A percentile compares a stretch with the other conserved stretches of the same genome.
phyloP scores from a whole-genome alignment of 1,284 basidiomycete genomes.

The Ustilago loliicola region DNA sequence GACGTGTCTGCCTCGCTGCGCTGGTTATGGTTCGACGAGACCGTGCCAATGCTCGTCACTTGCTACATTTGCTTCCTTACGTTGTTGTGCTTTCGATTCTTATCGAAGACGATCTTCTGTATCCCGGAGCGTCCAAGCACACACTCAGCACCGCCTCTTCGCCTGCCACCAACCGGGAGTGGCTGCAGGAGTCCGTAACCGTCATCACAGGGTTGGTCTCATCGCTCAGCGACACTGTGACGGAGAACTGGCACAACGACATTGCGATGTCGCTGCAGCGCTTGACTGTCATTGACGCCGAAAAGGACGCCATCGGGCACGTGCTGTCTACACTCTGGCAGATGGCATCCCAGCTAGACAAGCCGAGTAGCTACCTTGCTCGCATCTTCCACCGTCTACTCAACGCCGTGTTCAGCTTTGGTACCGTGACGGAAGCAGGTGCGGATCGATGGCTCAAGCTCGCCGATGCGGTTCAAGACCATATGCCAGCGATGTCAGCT shows the following conservation, averaged over 20 bases:
- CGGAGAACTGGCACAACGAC: slow-evolving; percentile 53
- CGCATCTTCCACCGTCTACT: slow-evolving; percentile 63
- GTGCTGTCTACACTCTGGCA: slow-evolving; percentile 41
- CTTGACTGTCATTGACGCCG: slow-evolving; percentile 17
- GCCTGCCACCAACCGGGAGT: slow-evolving; percentile 14
- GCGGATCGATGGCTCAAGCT: slow-evolving; percentile 63
- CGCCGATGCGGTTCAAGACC: slow-evolving; percentile 39
- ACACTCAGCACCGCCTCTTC: slow-evolving; percentile 20
- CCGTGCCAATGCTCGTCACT: slow-evolving; percentile 76
- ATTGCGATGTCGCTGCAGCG: slow-evolving; percentile 41
- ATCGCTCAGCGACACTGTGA: slow-evolving; percentile 31
- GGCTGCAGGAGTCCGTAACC: slow-evolving; percentile 50
- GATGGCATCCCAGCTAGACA: slow-evolving; percentile 19
- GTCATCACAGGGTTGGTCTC: slow-evolving; percentile 48
- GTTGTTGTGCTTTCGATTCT: slow-evolving; percentile 66
- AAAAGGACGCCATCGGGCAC: slow-evolving; percentile 37
- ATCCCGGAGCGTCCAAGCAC: slow-evolving; percentile 71
- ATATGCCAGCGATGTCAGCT: slow-evolving; percentile 27
- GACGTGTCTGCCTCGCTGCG: slow-evolving; percentile 77
- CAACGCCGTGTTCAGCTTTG: slow-evolving; percentile 60
- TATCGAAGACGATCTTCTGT: slow-evolving; percentile 71
- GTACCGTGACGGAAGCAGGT: slow-evolving; percentile 50
- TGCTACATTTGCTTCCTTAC: slow-evolving; percentile 75
- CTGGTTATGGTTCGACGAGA: slow-evolving; percentile 77
- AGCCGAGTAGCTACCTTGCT: slow-evolving; percentile 39